Conservation (phyloP, 2,329 filamentous ascomycete species). For the Neonectria ditissima region DNA sequence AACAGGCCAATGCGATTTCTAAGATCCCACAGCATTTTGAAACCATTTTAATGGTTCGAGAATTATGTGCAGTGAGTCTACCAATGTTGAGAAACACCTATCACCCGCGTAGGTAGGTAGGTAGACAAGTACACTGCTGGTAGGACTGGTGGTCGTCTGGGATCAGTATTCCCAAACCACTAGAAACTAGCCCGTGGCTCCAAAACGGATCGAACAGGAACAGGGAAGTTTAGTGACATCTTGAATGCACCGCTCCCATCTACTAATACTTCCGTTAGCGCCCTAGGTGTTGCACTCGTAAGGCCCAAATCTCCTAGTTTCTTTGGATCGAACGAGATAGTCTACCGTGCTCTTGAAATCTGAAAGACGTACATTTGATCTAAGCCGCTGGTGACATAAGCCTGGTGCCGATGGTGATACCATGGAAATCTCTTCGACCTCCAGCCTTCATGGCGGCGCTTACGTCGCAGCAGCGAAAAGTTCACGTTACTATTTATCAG, state of each 20-base stretch:
- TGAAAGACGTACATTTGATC: conserved; percentile 11
- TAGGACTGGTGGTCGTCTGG: background rate
- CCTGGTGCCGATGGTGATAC: conserved; percentile 11
- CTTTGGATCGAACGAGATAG: conserved; percentile 7
- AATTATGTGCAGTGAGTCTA: too few relatives aligned
- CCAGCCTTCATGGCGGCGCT: too few relatives aligned
- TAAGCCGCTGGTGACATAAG: conserved; percentile 18
- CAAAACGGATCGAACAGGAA: conserved; percentile 8
- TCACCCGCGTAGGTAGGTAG: too few relatives aligned
- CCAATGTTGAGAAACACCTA: too few relatives aligned
- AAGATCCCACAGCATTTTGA: too few relatives aligned
- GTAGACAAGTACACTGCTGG: background rate
- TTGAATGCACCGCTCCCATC: conserved; percentile 3
- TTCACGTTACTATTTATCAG: conserved; percentile 7
- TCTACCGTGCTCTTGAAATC: conserved; percentile 3
- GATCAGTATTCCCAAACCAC: background rate
- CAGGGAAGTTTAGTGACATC: background rate
- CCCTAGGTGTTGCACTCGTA: background rate
- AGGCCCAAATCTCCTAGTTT: background rate
- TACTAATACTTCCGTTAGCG: background rate
- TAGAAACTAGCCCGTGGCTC: conserved; percentile 7
- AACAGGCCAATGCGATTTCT: too few relatives aligned
- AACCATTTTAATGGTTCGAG: too few relatives aligned
- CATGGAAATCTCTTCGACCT: background rate
- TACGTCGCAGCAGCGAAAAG: conserved; percentile 19